Evolutionary conservation across 352 stramenopile species (phyloP), one percentile per base, ranked within the genome.

Genomic region (Stephanocyclus meneghinianus): DNA sequence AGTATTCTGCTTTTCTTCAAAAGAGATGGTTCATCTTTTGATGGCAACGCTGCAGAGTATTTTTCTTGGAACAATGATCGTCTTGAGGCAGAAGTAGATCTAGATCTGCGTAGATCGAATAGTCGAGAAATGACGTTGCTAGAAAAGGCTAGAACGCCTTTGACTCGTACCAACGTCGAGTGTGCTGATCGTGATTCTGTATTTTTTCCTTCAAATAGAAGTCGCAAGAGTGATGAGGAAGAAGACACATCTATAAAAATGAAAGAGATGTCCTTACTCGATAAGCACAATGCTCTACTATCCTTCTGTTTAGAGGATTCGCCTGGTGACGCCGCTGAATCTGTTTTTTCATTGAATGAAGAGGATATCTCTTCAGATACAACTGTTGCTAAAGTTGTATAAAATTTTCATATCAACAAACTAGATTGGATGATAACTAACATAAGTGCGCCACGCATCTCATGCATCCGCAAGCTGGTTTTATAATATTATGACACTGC

Each of bases 21-120:
- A 32, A 59, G 18, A 30, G 50, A 59, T 40, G 35, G 35, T 3
- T 26, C 26, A 30, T 59, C 50, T 15, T 59, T 59, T 59, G 50
- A 59, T 59, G 50, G 50, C 15, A 59, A 59, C 26, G 26, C n/a
- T 10, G 50, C 50, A 59, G 50, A 59, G 10, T 59, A 32, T n/a
- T 59, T 59, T 59, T 59, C 50, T 32, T 59, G 50, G 50, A 32
- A 59, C 18, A 32, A 59, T 53, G 45, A 16, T 6, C 11, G 13
- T 53, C n/a, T 21, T 53, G 13, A 53, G 45, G 13, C 45, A 9
- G 45, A 53, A 21, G 45, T 21, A 21, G 2, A 53, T 21, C 13
- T 16, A 0, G 45, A 21, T 21, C 11, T 16, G 13, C 5, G 3
- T 21, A 2, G 45, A 21, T 6, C 45, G 13, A 16, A 21, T 21